These are phyloP conservation scores for Cyberlindnera japonica DNA, from an alignment of 805 yeast species.

Conservation along the genomic window DNA sequence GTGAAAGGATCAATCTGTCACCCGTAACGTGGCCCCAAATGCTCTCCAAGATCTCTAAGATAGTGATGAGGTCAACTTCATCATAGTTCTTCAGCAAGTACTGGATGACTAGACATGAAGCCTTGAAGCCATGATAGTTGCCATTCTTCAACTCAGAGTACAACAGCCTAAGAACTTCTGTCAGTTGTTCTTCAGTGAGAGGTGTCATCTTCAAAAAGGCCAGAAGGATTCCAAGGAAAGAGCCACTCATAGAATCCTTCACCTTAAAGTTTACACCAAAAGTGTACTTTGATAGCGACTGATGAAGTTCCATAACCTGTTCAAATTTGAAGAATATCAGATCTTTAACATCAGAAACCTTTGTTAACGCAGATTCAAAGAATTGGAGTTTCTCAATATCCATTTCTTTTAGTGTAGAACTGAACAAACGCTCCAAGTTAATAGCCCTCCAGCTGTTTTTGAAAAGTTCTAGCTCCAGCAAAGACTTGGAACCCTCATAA, in stretches of 20 bases:
- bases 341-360: slow-evolving; percentile 17
- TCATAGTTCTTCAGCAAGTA: slow-evolving; percentile 18
- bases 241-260: slow-evolving; percentile 29
- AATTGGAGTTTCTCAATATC: slow-evolving; percentile 28
- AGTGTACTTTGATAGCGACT: background rate
- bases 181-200: slow-evolving; percentile 18
- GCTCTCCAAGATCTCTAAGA: slow-evolving; percentile 34
- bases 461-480: slow-evolving; percentile 28
- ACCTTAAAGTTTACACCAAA: slow-evolving; percentile 22
- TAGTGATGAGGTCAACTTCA: slow-evolving; percentile 18
- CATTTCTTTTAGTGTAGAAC: slow-evolving; percentile 20
- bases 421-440: slow-evolving; percentile 16
- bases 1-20: slow-evolving; percentile 61
- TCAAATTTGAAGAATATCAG: slow-evolving; percentile 12
- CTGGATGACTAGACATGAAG: slow-evolving; percentile 18
- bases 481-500: slow-evolving; percentile 17
- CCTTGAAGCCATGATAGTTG: slow-evolving; percentile 10
- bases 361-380: slow-evolving; percentile 24
- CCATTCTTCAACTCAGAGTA: slow-evolving; percentile 16
- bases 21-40: slow-evolving; percentile 59
- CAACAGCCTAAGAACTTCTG: slow-evolving; percentile 17
- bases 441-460: slow-evolving; percentile 28
- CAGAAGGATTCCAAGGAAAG: slow-evolving; percentile 25
- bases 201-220: slow-evolving; percentile 22
- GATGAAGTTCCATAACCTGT: slow-evolving; percentile 13